These are phyloP conservation scores for Sequoiadendron giganteum DNA, from an alignment of 75 land plant genomes.

Conservation along the genomic window DNA sequence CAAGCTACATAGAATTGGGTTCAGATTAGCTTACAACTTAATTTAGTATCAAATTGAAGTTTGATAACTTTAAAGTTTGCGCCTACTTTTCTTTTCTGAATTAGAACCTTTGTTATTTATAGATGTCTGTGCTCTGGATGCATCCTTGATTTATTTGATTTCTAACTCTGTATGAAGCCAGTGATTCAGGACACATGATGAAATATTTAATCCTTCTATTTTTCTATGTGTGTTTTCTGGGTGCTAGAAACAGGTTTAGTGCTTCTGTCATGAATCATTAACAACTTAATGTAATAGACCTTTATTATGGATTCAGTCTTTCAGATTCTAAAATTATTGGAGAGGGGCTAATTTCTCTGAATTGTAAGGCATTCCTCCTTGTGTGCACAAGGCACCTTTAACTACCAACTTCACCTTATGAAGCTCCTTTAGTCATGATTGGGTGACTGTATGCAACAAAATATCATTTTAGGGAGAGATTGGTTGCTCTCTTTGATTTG, in stretches of 20 bases:
- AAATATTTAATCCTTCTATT: neutral
- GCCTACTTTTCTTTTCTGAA: neutral
- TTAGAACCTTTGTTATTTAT: neutral
- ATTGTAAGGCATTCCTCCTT: neutral
- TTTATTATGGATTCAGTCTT: neutral
- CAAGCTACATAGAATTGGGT: neutral
- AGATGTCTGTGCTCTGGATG: neutral
- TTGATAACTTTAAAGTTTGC: neutral
- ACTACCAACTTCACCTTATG: neutral
- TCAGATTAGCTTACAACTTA: neutral
- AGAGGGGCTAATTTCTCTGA: neutral
- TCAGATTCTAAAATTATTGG: too few relatives aligned
- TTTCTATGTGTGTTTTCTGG: neutral
- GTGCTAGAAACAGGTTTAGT: neutral
- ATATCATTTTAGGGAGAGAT: neutral
- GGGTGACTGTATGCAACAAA: neutral
- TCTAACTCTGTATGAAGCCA: neutral
- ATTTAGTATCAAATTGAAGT: neutral
- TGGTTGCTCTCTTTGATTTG: neutral
- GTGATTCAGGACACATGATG: neutral
- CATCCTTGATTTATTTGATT: neutral
- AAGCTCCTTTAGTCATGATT: neutral
- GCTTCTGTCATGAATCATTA: neutral
- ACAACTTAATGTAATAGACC: neutral
- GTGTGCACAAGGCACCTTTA: neutral